Evolutionary conservation across 2,329 filamentous ascomycete genomes (phyloP).

Genomic region (Trichoderma hamatum): DNA sequence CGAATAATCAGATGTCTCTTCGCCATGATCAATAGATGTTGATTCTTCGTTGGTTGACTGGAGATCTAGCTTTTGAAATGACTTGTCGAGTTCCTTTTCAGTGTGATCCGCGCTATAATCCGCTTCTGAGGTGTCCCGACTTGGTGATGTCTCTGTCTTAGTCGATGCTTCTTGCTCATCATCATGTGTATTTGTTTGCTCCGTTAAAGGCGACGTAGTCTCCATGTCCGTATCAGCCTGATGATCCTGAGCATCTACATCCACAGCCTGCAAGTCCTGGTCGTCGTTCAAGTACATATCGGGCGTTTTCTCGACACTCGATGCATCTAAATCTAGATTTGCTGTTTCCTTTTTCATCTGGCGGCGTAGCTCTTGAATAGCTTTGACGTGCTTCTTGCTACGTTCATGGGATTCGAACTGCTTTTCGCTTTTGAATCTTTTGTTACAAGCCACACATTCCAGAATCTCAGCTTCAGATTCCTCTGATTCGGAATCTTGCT

Average conservation of each 20-base stretch:
- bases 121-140: not conserved
- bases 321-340: constrained; percentile 53
- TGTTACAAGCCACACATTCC: constrained; percentile 77
- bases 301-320: not conserved
- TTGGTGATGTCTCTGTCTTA: not conserved
- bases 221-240: not conserved
- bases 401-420: constrained; percentile 91
- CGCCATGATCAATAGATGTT: not conserved
- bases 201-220: not conserved
- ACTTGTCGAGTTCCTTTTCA: not conserved
- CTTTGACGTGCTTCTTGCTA: constrained; percentile 94
- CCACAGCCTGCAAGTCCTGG: not conserved
- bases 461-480: constrained; percentile 63
- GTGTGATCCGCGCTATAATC: not conserved
- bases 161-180: not conserved
- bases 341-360: constrained; percentile 83
- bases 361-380: constrained; percentile 74
- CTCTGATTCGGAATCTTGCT: constrained; percentile 64
- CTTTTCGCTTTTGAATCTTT: constrained; percentile 85
- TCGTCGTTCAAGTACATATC: not conserved
- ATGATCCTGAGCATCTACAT: not conserved
- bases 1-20: not conserved
- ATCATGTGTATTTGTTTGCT: not conserved
- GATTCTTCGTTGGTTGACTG: not conserved
- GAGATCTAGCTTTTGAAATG: not conserved